Conservation (phyloP, 2,329 filamentous ascomycete species). For the Rugonectria rugulosa region DNA sequence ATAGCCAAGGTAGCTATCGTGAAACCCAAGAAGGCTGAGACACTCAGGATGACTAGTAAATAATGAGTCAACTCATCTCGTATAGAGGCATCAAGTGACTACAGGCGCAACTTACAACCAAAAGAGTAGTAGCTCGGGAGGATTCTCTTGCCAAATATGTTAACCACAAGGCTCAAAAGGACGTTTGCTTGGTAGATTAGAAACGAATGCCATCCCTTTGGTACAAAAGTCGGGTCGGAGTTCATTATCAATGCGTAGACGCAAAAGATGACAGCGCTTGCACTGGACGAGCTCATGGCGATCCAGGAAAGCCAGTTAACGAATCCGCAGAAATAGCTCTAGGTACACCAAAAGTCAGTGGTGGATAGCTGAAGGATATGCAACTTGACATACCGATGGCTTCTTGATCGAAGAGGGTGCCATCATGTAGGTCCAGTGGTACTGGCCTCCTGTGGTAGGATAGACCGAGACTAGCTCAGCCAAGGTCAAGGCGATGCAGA, state of each 20-base stretch:
- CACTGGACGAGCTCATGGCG: neutral
- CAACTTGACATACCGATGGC: neutral
- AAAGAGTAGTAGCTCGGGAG: constrained; percentile 4
- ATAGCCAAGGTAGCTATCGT: neutral
- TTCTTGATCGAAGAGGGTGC: neutral
- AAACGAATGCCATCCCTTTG: constrained; percentile 4
- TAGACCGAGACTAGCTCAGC: constrained; percentile 1
- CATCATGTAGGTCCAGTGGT: neutral
- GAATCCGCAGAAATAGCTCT: neutral
- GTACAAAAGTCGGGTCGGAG: neutral
- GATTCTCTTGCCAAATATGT: neutral
- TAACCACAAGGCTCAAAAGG: neutral
- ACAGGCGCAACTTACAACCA: neutral
- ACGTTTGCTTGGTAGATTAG: constrained; percentile 3
- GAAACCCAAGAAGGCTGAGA: neutral
- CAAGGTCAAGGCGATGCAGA: neutral
- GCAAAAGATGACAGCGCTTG: neutral
- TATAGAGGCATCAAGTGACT: too few relatives aligned
- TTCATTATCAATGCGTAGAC: neutral
- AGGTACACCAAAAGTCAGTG: neutral
- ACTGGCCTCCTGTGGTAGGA: constrained; percentile 3
- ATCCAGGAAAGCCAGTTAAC: constrained; percentile 1
- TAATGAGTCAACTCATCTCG: neutral
- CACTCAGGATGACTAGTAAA: neutral
- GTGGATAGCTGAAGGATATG: neutral